Evolutionary conservation across 441 rosid genomes (phyloP), one percentile per base, ranked within the genome.

Genomic region (Gossypium gossypioides): DNA sequence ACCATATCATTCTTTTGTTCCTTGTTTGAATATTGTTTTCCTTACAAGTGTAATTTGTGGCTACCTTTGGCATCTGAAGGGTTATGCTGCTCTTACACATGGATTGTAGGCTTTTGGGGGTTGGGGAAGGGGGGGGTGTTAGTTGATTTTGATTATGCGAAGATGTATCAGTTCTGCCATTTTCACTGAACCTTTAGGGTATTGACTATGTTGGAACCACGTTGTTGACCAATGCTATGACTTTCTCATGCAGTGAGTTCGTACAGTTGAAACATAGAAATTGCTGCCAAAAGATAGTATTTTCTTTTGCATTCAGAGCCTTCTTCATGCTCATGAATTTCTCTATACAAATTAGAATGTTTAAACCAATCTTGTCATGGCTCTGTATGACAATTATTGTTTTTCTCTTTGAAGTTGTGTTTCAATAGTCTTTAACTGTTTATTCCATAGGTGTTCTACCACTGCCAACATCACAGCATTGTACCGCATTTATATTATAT

Each of bases 91-190:
- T 44, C 21, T 21, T 12, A 3, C 10, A 27, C 32, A 27, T 27
- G 32, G 32, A 27, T 27, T 27, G 6, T 3, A 7, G 12, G 15
- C 44, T 27, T 29, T 27, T 27, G 32, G 22, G 12, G 9, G 15
- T 29, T 25, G 27, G 27, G 10, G 29, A 6, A 4, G 6, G n/a
- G 6, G 24, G 27, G 12, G 13, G 18, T 24, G 13, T 24, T 15
- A n/a, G 57, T 66, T 24, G 22, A 4, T 57, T 56, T 44, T 22
- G 56, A 24, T 66, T 48, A 48, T 24, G 13, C 1, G 12, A 24
- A 46, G 70, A 29, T 13, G 56, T n/a, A 7, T n/a, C 56, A 13
- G 48, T 65, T 46, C 57, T 66, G 70, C 70, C 70, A 66, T 66
- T 46, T 24, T 15, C 12, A 13, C 24, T 48, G 19, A 22, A 18